Percentiles rank a stretch among this genome's conserved stretches.
These are phyloP conservation scores for Boletus pseudopeckii DNA, from an alignment of 768 basidiomycete genomes.

Conservation along the genomic window DNA sequence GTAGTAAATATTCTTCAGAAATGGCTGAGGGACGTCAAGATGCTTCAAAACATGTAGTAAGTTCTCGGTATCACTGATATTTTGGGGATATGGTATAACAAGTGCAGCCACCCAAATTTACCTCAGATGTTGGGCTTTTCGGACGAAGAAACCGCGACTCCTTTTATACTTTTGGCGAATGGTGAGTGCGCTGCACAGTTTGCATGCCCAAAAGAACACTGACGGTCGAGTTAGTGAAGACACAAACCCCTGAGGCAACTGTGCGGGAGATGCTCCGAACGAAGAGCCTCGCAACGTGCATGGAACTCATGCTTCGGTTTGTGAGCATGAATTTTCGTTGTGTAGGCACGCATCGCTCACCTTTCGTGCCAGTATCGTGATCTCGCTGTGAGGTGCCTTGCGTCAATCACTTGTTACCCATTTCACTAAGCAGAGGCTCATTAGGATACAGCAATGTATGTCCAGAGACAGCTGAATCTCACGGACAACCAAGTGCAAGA, in stretches of 20 bases:
- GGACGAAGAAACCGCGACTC: conserved; percentile 40
- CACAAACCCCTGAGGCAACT: conserved; percentile 39
- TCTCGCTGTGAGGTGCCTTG: conserved; percentile 29
- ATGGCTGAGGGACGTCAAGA: conserved; percentile 50
- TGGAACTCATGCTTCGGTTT: conserved; percentile 33
- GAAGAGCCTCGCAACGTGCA: conserved; percentile 37
- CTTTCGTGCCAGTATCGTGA: conserved; percentile 37
- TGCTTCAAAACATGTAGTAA: conserved; percentile 48
- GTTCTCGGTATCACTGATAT: conserved; percentile 9
- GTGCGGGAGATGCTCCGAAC: conserved; percentile 36
- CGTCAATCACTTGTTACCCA: not conserved
- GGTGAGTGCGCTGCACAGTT: conserved; percentile 25
- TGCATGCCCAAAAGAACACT: not conserved
- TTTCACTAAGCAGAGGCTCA: not conserved
- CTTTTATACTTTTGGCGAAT: conserved; percentile 51
- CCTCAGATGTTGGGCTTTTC: conserved; percentile 54
- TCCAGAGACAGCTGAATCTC: conserved; percentile 41
- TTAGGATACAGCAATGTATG: conserved; percentile 44
- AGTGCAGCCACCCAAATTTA: conserved; percentile 46
- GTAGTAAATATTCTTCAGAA: no score
- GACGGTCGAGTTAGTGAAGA: conserved; percentile 35
- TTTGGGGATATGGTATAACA: not conserved
- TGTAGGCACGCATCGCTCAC: not conserved
- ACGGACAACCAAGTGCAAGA: conserved; percentile 41
- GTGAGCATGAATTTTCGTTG: conserved; percentile 17